Percentiles rank a stretch among this genome's conserved stretches.
Evolutionary conservation across 1,139 yeast species (phyloP).

Genomic region (Kurtzmaniella quercitrusa): DNA sequence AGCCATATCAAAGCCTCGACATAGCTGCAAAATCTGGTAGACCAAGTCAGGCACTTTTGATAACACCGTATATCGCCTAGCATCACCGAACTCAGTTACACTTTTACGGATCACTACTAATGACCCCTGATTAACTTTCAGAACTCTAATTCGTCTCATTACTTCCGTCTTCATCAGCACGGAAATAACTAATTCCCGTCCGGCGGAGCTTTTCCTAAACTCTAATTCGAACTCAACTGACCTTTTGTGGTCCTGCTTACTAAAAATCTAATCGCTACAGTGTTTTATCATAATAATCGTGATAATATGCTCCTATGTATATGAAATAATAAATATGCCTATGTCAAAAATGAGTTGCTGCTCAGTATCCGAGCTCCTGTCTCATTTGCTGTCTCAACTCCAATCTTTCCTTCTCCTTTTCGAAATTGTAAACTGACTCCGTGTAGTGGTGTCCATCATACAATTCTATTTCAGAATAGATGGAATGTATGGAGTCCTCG

Average conservation of each 20-base stretch:
- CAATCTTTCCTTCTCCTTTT: conserved; percentile 32
- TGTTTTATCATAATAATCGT: background rate
- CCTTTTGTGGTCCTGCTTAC: too few relatives aligned
- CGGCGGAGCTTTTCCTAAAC: too few relatives aligned
- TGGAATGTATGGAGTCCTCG: conserved; percentile 14
- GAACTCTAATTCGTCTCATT: too few relatives aligned
- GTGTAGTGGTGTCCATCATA: conserved; percentile 12
- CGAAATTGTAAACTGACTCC: conserved; percentile 15
- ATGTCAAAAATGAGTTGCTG: background rate
- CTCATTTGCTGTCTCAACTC: conserved; percentile 39
- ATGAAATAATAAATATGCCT: background rate
- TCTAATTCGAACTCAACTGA: too few relatives aligned
- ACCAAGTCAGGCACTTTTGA: background rate
- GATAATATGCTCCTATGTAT: background rate
- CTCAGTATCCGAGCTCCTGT: conserved; percentile 21
- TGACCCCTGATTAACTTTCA: too few relatives aligned
- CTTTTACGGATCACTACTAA: too few relatives aligned
- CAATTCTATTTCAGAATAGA: conserved; percentile 11
- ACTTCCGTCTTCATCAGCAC: too few relatives aligned
- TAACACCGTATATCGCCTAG: background rate
- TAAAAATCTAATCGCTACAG: background rate
- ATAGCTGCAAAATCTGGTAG: too few relatives aligned
- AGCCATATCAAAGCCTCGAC: too few relatives aligned
- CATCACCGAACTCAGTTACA: background rate
- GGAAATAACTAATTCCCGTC: too few relatives aligned